Conservation (phyloP, 768 basidiomycete species). For the Mycena belliarum region DNA sequence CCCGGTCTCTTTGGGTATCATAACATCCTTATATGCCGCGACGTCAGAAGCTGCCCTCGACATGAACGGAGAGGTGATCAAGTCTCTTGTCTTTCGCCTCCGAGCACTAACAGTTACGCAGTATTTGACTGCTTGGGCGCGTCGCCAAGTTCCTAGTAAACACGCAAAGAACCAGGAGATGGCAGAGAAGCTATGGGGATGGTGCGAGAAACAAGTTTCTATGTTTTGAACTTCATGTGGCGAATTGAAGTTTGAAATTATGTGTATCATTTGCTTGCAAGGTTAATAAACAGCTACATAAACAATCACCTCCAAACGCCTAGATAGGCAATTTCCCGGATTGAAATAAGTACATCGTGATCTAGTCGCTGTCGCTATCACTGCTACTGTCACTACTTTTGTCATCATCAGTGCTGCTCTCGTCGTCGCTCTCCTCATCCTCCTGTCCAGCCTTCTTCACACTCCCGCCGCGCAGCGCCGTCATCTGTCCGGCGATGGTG, state of each 20-base stretch:
- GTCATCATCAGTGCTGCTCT: slow-evolving; percentile 52
- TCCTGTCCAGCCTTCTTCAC: slow-evolving; percentile 65
- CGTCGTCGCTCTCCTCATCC: slow-evolving; percentile 54
- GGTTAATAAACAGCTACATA: neutral
- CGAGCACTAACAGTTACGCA: slow-evolving; percentile 1
- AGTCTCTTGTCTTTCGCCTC: neutral
- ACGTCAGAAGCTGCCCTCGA: slow-evolving; percentile 26
- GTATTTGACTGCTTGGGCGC: slow-evolving; percentile 31
- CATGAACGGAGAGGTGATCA: slow-evolving; percentile 27
- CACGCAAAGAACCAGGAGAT: slow-evolving; percentile 23
- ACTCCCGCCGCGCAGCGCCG: slow-evolving; percentile 84
- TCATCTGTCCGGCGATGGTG: slow-evolving; percentile 95
- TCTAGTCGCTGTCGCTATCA: slow-evolving; percentile 53
- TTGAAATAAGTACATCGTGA: slow-evolving; percentile 1
- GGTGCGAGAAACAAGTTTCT: slow-evolving; percentile 28
- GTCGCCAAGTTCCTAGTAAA: slow-evolving; percentile 22
- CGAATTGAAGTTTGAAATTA: slow-evolving; percentile 11
- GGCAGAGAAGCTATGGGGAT: slow-evolving; percentile 27
- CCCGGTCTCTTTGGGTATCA: slow-evolving; percentile 21
- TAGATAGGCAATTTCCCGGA: slow-evolving; percentile 1
- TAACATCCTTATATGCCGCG: slow-evolving; percentile 29
- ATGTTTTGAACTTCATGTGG: slow-evolving; percentile 3
- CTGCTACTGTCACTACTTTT: slow-evolving; percentile 55
- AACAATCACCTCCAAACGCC: slow-evolving; percentile 1
- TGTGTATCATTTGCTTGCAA: neutral